These are phyloP conservation scores for Moesziomyces sp. DNA, from an alignment of 1,284 basidiomycete species.

Conservation along the genomic window DNA sequence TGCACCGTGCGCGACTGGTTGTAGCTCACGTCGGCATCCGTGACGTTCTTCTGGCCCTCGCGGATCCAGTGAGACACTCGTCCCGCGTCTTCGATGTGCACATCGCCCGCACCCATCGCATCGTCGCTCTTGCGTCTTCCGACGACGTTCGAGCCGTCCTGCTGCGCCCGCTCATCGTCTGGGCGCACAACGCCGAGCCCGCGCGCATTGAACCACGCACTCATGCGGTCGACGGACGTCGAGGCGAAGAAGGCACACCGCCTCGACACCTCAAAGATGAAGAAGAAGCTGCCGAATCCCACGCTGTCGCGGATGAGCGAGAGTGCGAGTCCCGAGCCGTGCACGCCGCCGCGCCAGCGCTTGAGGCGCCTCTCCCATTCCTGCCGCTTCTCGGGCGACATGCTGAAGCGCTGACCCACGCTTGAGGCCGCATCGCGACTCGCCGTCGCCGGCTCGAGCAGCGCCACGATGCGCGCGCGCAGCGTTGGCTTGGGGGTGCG, in stretches of 20 bases:
- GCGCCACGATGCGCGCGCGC: constrained; percentile 14
- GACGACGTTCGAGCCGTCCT: constrained; percentile 17
- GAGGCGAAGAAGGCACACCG: constrained; percentile 62
- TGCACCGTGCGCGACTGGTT: constrained; percentile 58
- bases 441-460: constrained; percentile 30
- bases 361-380: constrained; percentile 61
- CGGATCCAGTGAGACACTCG: constrained; percentile 28
- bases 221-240: constrained; percentile 57
- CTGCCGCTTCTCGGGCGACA: constrained; percentile 48
- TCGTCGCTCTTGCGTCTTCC: constrained; percentile 20
- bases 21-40: constrained; percentile 56
- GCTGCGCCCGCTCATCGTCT: neutral
- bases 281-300: constrained; percentile 68
- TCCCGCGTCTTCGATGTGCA: constrained; percentile 31
- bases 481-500: constrained; percentile 22
- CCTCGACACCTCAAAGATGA: constrained; percentile 68
- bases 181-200: constrained; percentile 32
- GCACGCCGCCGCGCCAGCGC: constrained; percentile 57
- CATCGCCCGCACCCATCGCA: constrained; percentile 5
- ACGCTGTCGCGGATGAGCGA: constrained; percentile 67
- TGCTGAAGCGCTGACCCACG: constrained; percentile 17
- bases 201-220: constrained; percentile 47
- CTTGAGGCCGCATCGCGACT: constrained; percentile 8
- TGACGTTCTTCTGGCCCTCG: constrained; percentile 20
- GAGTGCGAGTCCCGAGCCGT: constrained; percentile 64